phyloP scores from a whole-genome alignment of 305 asterid genomes.

The Fraxinus greggii region DNA sequence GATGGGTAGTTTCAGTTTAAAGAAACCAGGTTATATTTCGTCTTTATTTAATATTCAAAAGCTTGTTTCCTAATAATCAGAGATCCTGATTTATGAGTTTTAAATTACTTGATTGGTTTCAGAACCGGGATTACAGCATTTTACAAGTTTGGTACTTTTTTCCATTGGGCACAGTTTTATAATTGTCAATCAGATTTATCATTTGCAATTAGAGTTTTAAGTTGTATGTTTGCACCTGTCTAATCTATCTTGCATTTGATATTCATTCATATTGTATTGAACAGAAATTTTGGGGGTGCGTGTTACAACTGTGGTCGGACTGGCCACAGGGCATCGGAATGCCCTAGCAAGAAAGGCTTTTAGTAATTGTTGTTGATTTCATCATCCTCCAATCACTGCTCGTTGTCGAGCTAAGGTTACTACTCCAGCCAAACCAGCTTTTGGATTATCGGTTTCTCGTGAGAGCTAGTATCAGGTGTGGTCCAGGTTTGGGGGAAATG shows the following conservation, averaged over 20 bases:
- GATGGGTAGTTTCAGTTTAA: not conserved
- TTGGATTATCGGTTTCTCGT: not conserved
- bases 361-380: conserved; percentile 11
- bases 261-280: not conserved
- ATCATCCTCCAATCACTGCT: conserved; percentile 7
- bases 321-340: conserved; percentile 54
- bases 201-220: not conserved
- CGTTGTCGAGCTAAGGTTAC: conserved; percentile 3
- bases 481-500: conserved; percentile 13
- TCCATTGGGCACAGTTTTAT: not conserved
- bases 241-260: not conserved
- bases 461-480: conserved; percentile 7
- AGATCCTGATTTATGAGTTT: not conserved
- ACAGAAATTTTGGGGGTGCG: conserved; percentile 44
- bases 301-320: conserved; percentile 47
- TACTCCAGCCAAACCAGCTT: not conserved
- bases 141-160: not conserved
- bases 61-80: not conserved
- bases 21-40: not conserved
- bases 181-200: not conserved
- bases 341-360: conserved; percentile 42
- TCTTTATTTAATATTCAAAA: not conserved
- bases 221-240: not conserved
- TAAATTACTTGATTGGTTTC: not conserved
- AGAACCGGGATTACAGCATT: not conserved